Evolutionary conservation across 1,284 basidiomycete genomes (phyloP), one percentile per base, ranked within the genome.

Genomic region (Microbotryomycetes sp.): DNA sequence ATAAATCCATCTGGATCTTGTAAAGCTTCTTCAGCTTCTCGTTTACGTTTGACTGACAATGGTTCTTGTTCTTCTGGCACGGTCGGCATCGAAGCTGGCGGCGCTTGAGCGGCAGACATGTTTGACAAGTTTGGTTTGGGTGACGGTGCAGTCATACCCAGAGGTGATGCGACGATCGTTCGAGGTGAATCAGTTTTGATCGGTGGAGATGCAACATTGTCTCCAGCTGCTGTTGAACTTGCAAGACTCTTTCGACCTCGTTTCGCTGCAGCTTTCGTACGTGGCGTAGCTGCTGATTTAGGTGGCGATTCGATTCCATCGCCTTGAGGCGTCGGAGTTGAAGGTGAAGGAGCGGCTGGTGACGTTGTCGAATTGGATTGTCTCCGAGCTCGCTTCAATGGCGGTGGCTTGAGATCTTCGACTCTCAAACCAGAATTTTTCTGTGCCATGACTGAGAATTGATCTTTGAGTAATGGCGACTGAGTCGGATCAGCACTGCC

Each of bases 321-420:
- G 42, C 14, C 48, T 42, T 42, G 36, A 42, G 36, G 22, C 15
- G 49, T 60, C 7, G 64, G 64, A 16, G 69, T 65, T 47, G 57
- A 45, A 2, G 70, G 70, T 4, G 68, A 67, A n/a, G 62, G 65
- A 56, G 1, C 66, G 54, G 29, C 63, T 54, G 31, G 54, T 9
- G 49, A 56, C 14, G 57, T 64, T 2, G 46, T 26, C n/a, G 59
- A 50, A 5, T 42, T 31, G 3, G 65, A 66, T 0, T 54, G 57
- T 1, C 58, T 63, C 2, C 70, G 60, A 16, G 65, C 60, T 23
- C 68, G 67, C 45, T 70, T 70, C n/a, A 53, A 19, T 15, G 70
- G 68, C 4, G 70, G 70, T 6, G 68, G 70, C 42, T 68, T 67
- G 30, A 70, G 58, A 51, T 70, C 68, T 54, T 71, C 66, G 23